Base-by-base conservation (phyloP, 2,329 filamentous ascomycete genomes). In the Fusarium poae region DNA sequence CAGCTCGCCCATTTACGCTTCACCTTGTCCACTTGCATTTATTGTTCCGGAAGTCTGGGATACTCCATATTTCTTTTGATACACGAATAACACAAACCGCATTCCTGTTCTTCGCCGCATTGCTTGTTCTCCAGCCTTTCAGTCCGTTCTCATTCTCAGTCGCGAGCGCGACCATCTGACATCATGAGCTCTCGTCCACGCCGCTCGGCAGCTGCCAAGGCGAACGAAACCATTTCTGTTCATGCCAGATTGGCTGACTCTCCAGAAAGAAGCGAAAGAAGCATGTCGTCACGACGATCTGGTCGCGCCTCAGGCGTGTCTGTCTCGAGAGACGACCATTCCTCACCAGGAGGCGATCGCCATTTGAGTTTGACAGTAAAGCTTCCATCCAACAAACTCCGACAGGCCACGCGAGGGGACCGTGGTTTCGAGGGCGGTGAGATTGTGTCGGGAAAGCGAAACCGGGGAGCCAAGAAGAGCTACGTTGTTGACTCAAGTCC, bases 401-500 rank as follows among this genome's bases (percentile, higher is more conserved):
- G 85, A 66, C 85, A 86, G 72, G 80, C 82, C 46, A 84, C 82
- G 9, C 81, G 81, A 42, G 79, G 75, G 45, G 79, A 77, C 48
- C 71, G 77, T 43, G 78, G 79, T 45, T 83, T 83, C 53, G 78
- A 78, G 25, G 81, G 80, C 25, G 81, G 82, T 30, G 82, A 85
- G 70, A 84, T 86, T 49, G 75, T 85, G 20, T 78, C 81, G 27
- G 82, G 83, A 37, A 86, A 85, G 71, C 81, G 86, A 49, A 86
- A 84, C 60, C 82, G 86, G 11, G 84, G 83, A 8, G 82, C 81
- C 20, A 86, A 87, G 78, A 88, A 88, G 78, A 88, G 83, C 69
- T 89, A 89, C 56, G 84, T 88, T 35, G 84, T 89, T 25, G 86
- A 88, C 65, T 86, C 84, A 37, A 84, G 83, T 55, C 81, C 80